Conservation (phyloP, 2,329 filamentous ascomycete genomes). For the Ophiocordyceps sinensis region DNA sequence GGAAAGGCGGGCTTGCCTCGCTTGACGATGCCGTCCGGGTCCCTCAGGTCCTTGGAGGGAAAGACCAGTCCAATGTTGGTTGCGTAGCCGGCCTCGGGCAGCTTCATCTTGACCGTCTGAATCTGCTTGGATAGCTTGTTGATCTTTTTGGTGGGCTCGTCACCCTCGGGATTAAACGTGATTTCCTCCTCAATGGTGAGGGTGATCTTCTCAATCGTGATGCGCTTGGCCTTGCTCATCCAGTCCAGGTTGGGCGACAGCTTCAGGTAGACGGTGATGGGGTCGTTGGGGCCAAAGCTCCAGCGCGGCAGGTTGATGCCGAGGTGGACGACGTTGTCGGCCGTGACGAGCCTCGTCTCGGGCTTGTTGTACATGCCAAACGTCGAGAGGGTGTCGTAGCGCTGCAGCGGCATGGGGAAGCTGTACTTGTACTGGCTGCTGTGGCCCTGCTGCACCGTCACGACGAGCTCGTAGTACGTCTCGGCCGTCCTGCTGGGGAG, state of each 20-base stretch:
- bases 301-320: conserved; percentile 86
- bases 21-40: conserved; percentile 75
- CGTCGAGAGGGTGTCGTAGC: conserved; percentile 93
- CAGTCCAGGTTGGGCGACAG: conserved; percentile 84
- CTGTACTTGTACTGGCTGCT: conserved; percentile 78
- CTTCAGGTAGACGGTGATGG: conserved; percentile 92
- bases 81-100: conserved; percentile 84
- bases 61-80: conserved; percentile 88
- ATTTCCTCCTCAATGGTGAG: conserved; percentile 94
- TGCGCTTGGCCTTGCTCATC: conserved; percentile 77
- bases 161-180: conserved; percentile 95
- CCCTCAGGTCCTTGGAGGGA: conserved; percentile 75
- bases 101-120: conserved; percentile 64
- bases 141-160: conserved; percentile 81
- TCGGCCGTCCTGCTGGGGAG: conserved; percentile 88
- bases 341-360: conserved; percentile 70
- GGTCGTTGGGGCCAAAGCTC: conserved; percentile 93
- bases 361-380: conserved; percentile 99
- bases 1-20: conserved; percentile 79
- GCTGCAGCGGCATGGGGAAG: conserved; percentile 78
- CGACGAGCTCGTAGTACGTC: conserved; percentile 92
- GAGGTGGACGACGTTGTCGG: conserved; percentile 82
- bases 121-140: conserved; percentile 77
- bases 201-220: conserved; percentile 88
- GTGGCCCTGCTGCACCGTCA: conserved; percentile 84